phyloP scores from a whole-genome alignment of 352 stramenopile genomes.

The Phytopythium chamaehyphon region DNA sequence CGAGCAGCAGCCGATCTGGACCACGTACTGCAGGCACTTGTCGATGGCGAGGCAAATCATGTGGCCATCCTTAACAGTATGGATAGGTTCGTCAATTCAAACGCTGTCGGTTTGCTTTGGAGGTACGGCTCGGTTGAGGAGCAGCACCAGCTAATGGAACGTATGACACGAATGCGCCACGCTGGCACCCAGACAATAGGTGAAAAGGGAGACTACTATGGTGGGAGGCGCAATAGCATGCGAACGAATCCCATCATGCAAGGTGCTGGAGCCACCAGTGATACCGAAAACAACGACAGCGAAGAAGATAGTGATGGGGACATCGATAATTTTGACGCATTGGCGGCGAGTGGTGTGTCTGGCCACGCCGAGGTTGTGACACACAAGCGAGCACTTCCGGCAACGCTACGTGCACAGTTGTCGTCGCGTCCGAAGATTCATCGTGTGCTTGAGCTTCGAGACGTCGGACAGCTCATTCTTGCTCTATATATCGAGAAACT shows the following conservation, averaged over 20 bases:
- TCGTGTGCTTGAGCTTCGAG: slow-evolving; percentile 48
- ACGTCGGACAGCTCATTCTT: slow-evolving; percentile 39
- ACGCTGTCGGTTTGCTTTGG: slow-evolving; percentile 59
- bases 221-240: not conserved
- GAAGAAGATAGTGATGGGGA: slow-evolving; percentile 10
- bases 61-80: slow-evolving; percentile 44
- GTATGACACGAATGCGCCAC: slow-evolving; percentile 43
- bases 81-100: slow-evolving; percentile 70
- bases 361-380: slow-evolving; percentile 20
- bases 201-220: slow-evolving; percentile 5
- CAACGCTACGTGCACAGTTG: slow-evolving; percentile 47
- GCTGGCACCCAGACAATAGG: slow-evolving; percentile 33
- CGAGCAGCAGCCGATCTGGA: slow-evolving; percentile 55
- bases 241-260: no score
- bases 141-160: slow-evolving; percentile 44
- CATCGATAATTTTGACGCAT: slow-evolving; percentile 6
- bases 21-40: slow-evolving; percentile 43
- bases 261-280: no score
- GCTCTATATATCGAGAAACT: slow-evolving; percentile 52
- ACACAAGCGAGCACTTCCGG: slow-evolving; percentile 25
- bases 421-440: slow-evolving; percentile 40
- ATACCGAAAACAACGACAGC: slow-evolving; percentile 1
- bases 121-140: slow-evolving; percentile 52
- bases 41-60: slow-evolving; percentile 33
- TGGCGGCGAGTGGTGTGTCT: slow-evolving; percentile 10